Evolutionary conservation across 331 rosid species (phyloP), one percentile per base, ranked within the genome.

Genomic region (Acacia pycnantha): DNA sequence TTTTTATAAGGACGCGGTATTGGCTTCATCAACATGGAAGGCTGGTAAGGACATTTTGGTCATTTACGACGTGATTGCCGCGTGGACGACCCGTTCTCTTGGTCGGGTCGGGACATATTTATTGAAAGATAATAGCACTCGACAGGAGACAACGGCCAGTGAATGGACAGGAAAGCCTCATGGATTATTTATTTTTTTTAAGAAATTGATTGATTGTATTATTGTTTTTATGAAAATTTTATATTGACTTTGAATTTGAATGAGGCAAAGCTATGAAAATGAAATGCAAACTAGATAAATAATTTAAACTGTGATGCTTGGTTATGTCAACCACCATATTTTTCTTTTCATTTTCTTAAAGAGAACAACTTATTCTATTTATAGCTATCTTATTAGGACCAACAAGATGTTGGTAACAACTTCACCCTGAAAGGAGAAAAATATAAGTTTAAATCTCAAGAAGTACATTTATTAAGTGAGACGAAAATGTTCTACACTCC

Each of bases 21-120:
- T 48, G 82, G 58, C 61, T 61, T 71, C 79, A 16, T 66, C 83
- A 19, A 19, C 53, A 21, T 9, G 4, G 79, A 2, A 24, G 58
- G 80, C 79, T 2, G 43, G 29, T 5, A 76, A 47, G 84, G 85
- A 4, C 11, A 81, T 73, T 71, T 73, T 74, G 12, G 94, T 81
- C 84, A 77, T 31, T 86, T 62, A 0, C 0, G 0, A 6, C 1
- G n/a, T 31, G 21, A 5, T 80, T 83, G 91, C 87, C 90, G 92
- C 91, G 91, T 85, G 71, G 77, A 85, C 22, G 87, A 88, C 91
- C 85, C 82, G 75, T 83, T 85, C 50, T 0, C 9, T 3, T 62
- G 40, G 24, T 66, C 70, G 65, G 75, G 83, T 65, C 8, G 37
- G 83, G 74, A 70, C 74, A 22, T 22, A 22, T 43, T 43, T 22